Base-by-base conservation (phyloP, 140 eudicot species). In the Bidens hawaiensis region DNA sequence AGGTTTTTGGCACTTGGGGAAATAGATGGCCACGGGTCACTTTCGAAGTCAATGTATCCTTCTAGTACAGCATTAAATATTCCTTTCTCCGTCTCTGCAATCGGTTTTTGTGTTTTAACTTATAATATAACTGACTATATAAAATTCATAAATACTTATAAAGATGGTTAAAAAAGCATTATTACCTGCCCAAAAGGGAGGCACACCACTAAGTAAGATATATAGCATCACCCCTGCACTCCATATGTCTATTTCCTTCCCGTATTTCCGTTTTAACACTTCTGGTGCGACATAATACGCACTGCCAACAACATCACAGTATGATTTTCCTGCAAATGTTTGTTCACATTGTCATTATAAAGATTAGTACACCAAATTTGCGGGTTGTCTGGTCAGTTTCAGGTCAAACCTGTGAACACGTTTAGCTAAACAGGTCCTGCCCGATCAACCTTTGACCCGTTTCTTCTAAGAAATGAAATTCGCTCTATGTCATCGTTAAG, bases 171-270 rank as follows among this genome's bases (percentile, higher is more conserved):
- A 60, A 2, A 22, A 9, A 41, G n/a, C 49, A 42, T 11, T 0
- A 41, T 81, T 70, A 90, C 97, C 96, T 25, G 90, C 97, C 97
- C 97, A 90, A 48, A 90, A 90, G 34, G 97, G 95, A 40, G 97
- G 97, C 18, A 83, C 97, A 19, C 97, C 97, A 74, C 90, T 86
- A 36, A 90, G 95, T 66, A 90, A 74, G 72, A 90, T 90, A 73
- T 86, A 90, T 41, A 90, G 58, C 40, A 90, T 90, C 52, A 90
- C 95, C 40, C 97, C 97, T 47, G 95, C 95, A 60, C 97, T 90
- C 95, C 95, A 90, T 31, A 90, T 68, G 64, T 90, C 97, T 9
- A 77, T 79, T 77, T 90, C 97, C 67, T 90, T 90, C 27, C 97
- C 95, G 46, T 90, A 90, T 48, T 62, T 79, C 12, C 90, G 82